Percentiles rank a stretch among this genome's conserved stretches.
Conservation (phyloP, 2,329 filamentous ascomycete genomes). For the Fusarium sp. region DNA sequence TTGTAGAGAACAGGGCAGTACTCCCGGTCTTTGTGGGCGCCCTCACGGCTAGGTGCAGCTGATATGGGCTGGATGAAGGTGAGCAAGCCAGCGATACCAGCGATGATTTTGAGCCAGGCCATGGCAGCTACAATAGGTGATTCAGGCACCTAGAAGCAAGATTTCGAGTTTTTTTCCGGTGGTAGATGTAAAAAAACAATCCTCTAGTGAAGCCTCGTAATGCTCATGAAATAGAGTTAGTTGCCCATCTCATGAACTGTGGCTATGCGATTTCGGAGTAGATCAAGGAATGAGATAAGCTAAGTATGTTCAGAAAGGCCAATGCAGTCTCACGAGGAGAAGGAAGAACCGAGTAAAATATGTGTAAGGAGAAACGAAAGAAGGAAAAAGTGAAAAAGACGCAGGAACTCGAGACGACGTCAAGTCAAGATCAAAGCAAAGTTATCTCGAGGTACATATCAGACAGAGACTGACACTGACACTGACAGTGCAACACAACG, state of each 20-base stretch:
- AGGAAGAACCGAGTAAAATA: not conserved
- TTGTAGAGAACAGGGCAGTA: slow-evolving; percentile 40
- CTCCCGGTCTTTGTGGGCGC: not conserved
- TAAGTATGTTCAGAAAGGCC: not conserved
- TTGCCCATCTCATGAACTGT: slow-evolving; percentile 26
- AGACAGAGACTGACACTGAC: slow-evolving; percentile 8
- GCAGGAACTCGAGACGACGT: not conserved
- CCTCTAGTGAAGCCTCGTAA: slow-evolving; percentile 11
- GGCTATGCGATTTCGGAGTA: slow-evolving; percentile 23
- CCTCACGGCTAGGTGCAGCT: slow-evolving; percentile 23
- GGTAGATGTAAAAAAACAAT: not conserved
- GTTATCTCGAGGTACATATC: slow-evolving; percentile 15
- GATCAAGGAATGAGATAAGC: slow-evolving; percentile 21
- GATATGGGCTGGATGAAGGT: not conserved
- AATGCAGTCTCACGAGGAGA: not conserved
- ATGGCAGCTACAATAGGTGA: not conserved
- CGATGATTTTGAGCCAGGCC: slow-evolving; percentile 18
- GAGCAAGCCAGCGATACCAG: slow-evolving; percentile 22
- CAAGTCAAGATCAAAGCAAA: not conserved
- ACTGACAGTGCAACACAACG: slow-evolving; percentile 31
- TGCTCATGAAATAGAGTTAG: slow-evolving; percentile 21
- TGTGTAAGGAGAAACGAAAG: not conserved
- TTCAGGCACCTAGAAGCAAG: not conserved
- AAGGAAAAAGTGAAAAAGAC: not conserved
- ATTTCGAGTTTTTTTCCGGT: not conserved